Base-by-base conservation (phyloP, 2,329 filamentous ascomycete genomes). In the Anthostomella pinea region DNA sequence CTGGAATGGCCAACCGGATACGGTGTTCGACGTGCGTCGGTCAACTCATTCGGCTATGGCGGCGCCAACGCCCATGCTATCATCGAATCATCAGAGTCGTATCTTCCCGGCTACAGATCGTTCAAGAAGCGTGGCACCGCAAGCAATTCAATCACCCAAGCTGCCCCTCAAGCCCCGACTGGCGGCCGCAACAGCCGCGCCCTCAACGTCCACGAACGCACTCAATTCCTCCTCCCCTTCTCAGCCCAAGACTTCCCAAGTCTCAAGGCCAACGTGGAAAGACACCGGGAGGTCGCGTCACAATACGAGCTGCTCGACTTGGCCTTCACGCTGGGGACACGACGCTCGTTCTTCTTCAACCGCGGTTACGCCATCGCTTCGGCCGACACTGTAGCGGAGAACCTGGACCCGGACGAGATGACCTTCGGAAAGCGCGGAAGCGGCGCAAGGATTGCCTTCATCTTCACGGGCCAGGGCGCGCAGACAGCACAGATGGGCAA, bases 401-500 rank as follows among this genome's bases (percentile, higher is more conserved):
- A 27, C 26, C 29, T 31, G 2, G n/a, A 41, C 3, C 8, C 31
- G 9, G 21, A 36, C 17, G 11, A 26, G 13, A 23, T 32, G 29
- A 41, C 21, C 6, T 29, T 33, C 6, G 24, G 22, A n/a, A n/a
- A n/a, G n/a, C n/a, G n/a, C n/a, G n/a, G n/a, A n/a, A n/a, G n/a
- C n/a, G n/a, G 13, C 5, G 20, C 32, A 2, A 32, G 23, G 3
- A 31, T 45, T 20, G 34, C 26, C 10, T 45, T 38, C 11, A 27
- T 45, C 7, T 45, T 45, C 25, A 45, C 41, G 2, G 41, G 41
- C 1, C 41, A 45, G 13, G 41, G 38, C 3, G 35, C 38, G 6
- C 38, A 41, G 30, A 19, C 16, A 3, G 34, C 34, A 1, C 50
- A 58, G 30, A 70, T 71, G 67, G 67, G 67, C 8, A 49, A 52